phyloP scores from a whole-genome alignment of 148 eudicot genomes.

The Silene conica region DNA sequence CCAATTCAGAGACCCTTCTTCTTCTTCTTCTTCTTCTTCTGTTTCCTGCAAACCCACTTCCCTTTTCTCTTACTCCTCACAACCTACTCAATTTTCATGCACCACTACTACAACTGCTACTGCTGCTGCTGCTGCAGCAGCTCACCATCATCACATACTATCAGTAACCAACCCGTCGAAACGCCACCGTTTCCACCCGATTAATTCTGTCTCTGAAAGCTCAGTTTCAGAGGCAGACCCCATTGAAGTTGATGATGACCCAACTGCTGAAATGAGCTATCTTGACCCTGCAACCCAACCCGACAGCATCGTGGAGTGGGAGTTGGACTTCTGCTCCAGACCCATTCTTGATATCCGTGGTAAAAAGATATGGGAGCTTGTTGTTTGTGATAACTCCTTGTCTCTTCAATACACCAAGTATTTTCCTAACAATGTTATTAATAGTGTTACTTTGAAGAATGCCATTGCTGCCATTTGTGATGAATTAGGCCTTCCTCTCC shows the following conservation, averaged over 20 bases:
- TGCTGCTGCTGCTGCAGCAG: not conserved
- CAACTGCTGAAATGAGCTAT: conserved; percentile 71
- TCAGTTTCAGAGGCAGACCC: conserved; percentile 44
- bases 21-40: not conserved
- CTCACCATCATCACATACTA: conserved; percentile 10
- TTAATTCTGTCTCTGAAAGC: conserved; percentile 56
- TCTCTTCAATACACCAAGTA: conserved; percentile 87
- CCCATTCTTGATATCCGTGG: conserved; percentile 93
- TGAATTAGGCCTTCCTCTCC: conserved; percentile 80
- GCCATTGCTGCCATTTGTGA: conserved; percentile 65
- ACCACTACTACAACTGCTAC: not conserved
- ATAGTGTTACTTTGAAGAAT: conserved; percentile 76
- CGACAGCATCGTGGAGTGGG: conserved; percentile 68
- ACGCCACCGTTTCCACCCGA: conserved; percentile 14
- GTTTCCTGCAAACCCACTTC: conserved; percentile 6
- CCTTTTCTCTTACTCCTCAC: conserved; percentile 28
- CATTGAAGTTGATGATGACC: conserved; percentile 47
- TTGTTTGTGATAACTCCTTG: conserved; percentile 71
- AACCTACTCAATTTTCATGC: conserved; percentile 35
- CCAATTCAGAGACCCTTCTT: conserved; percentile 41
- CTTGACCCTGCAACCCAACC: conserved; percentile 76
- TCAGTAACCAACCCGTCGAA: conserved; percentile 13
- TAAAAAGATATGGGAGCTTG: conserved; percentile 95
- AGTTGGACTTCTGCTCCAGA: conserved; percentile 89
- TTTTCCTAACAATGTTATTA: conserved; percentile 89